These are phyloP conservation scores for Sordariomycetes sp. DNA, from an alignment of 2,329 filamentous ascomycete genomes.

Conservation along the genomic window DNA sequence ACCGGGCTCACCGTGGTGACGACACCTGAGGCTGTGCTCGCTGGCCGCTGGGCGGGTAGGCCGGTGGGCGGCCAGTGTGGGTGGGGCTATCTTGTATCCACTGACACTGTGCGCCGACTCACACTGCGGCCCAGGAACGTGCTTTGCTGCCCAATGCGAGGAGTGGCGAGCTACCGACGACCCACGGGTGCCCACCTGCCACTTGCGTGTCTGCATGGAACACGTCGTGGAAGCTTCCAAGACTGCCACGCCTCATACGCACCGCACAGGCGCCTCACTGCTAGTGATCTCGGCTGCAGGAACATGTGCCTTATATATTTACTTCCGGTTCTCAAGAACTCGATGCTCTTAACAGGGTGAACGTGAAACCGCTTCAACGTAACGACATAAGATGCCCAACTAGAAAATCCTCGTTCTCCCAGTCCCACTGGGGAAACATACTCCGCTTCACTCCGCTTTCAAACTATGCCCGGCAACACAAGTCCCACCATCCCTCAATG, in stretches of 20 bases:
- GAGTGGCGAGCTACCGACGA: too few species aligned
- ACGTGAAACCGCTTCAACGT: background rate
- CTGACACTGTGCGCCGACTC: background rate
- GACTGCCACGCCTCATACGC: too few species aligned
- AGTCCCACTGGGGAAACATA: background rate
- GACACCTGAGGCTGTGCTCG: constrained; percentile 5
- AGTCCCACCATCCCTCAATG: background rate
- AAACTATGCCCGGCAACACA: background rate
- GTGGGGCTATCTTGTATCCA: background rate
- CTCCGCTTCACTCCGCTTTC: background rate
- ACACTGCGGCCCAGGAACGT: too few species aligned
- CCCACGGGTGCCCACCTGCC: too few species aligned
- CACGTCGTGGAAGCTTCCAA: too few species aligned
- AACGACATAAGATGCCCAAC: background rate
- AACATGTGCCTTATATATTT: background rate
- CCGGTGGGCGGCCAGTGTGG: background rate
- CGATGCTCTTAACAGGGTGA: background rate
- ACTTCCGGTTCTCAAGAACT: background rate
- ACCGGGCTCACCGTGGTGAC: constrained; percentile 1
- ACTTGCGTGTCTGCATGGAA: too few species aligned
- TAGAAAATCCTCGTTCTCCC: background rate
- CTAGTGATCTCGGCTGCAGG: background rate
- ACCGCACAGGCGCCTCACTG: background rate
- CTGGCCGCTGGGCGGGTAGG: background rate
- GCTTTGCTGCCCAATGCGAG: too few species aligned